A percentile compares a stretch with the other conserved stretches of the same genome.
These are phyloP conservation scores for Verticillium isaacii DNA, from an alignment of 2,329 filamentous ascomycete species.

Conservation along the genomic window DNA sequence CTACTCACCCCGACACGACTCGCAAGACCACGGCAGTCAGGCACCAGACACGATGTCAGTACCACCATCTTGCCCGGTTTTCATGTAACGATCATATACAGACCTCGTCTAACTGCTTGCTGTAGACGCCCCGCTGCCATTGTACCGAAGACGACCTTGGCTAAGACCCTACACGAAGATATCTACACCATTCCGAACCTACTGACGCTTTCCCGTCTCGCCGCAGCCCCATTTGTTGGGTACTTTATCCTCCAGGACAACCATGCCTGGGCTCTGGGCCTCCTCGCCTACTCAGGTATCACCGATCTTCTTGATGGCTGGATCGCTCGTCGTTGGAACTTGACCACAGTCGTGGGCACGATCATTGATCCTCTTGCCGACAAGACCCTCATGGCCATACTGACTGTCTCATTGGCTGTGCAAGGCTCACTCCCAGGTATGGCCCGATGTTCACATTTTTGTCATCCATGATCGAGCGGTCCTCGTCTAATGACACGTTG, in stretches of 20 bases:
- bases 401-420: slow-evolving; percentile 78
- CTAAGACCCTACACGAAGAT: slow-evolving; percentile 61
- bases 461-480: not conserved
- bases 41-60: not conserved
- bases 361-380: slow-evolving; percentile 97
- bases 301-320: slow-evolving; percentile 92
- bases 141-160: not conserved
- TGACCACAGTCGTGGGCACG: slow-evolving; percentile 90
- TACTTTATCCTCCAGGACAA: slow-evolving; percentile 84
- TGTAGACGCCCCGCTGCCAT: not conserved
- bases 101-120: not conserved
- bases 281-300: slow-evolving; percentile 90
- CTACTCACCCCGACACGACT: not conserved
- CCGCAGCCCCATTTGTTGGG: slow-evolving; percentile 78
- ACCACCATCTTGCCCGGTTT: not conserved
- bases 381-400: slow-evolving; percentile 90
- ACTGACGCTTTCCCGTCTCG: slow-evolving; percentile 79
- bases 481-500: not conserved
- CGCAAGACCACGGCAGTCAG: not conserved
- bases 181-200: slow-evolving; percentile 97
- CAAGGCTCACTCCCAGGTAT: slow-evolving; percentile 77
- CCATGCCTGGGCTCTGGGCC: slow-evolving; percentile 69
- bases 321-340: slow-evolving; percentile 82
- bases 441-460: slow-evolving; percentile 19
- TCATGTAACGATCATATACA: not conserved